Evolutionary conservation across 768 basidiomycete genomes (phyloP).

Genomic region (Podaxis rugospora): DNA sequence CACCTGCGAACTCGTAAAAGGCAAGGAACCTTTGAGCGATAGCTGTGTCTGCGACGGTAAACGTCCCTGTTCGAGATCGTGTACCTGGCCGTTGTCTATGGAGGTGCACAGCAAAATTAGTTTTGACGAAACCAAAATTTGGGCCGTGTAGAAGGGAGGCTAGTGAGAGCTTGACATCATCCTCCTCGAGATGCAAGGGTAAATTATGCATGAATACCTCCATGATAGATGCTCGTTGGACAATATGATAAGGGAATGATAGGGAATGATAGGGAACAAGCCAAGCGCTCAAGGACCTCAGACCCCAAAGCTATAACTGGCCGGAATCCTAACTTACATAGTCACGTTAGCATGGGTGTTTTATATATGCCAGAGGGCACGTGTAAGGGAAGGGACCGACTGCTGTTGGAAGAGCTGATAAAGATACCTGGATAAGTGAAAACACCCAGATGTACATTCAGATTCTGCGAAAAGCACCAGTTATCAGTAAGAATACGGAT

Average conservation of each 20-base stretch:
- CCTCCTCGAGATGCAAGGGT: constrained; percentile 22
- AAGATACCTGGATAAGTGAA: neutral
- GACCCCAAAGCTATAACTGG: neutral
- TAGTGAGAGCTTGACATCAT: constrained; percentile 31
- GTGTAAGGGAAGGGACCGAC: neutral
- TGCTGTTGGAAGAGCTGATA: neutral
- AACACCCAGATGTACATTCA: neutral
- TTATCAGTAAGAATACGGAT: neutral
- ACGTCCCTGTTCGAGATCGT: constrained; percentile 31
- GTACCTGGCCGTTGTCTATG: constrained; percentile 31
- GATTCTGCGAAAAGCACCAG: neutral
- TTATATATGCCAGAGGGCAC: neutral
- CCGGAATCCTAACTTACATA: neutral
- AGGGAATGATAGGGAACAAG: constrained; percentile 5
- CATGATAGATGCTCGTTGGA: constrained; percentile 22
- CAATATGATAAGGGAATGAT: neutral
- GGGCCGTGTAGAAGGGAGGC: constrained; percentile 42
- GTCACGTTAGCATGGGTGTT: neutral
- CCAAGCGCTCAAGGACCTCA: neutral
- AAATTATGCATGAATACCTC: constrained; percentile 38
- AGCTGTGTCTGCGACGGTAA: constrained; percentile 4
- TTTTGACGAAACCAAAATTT: constrained; percentile 25
- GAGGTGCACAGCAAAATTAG: constrained; percentile 54
- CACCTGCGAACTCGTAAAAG: constrained; percentile 27
- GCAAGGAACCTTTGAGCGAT: constrained; percentile 30